These are phyloP conservation scores for Candida dubliniensis DNA, from an alignment of 1,139 yeast species.

Conservation along the genomic window DNA sequence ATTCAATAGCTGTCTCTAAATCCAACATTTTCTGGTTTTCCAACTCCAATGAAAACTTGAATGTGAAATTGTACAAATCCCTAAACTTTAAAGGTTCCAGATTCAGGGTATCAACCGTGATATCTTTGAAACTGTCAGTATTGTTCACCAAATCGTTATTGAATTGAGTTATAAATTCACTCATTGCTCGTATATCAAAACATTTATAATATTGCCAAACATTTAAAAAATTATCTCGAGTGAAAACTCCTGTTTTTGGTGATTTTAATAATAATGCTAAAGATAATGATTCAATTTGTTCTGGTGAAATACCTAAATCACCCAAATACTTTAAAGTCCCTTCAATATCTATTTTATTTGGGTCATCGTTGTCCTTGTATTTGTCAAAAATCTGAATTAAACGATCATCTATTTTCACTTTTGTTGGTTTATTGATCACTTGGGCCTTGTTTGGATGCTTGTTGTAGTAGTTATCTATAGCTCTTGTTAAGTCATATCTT, in stretches of 20 bases:
- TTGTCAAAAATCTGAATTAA: constrained; percentile 27
- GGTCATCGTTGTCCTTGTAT: constrained; percentile 29
- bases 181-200: constrained; percentile 51
- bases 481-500: constrained; percentile 30
- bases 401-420: constrained; percentile 16
- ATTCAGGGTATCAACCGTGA: background rate
- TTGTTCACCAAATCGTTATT: constrained; percentile 31
- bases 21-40: constrained; percentile 57
- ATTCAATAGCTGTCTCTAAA: constrained; percentile 65
- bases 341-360: constrained; percentile 56
- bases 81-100: constrained; percentile 40
- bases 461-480: constrained; percentile 29
- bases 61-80: constrained; percentile 67
- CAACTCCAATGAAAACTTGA: constrained; percentile 62
- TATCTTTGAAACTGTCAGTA: constrained; percentile 8
- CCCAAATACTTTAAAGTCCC: constrained; percentile 70
- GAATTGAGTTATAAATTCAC: constrained; percentile 35
- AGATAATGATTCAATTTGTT: constrained; percentile 67
- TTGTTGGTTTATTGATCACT: background rate
- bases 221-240: constrained; percentile 45
- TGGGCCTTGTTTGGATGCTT: constrained; percentile 15
- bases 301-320: constrained; percentile 70
- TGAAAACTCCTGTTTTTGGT: constrained; percentile 65
- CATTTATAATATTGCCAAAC: constrained; percentile 53
- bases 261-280: constrained; percentile 68